Evolutionary conservation across 345 rosid genomes (phyloP).

Genomic region (Aquilaria malaccensis): DNA sequence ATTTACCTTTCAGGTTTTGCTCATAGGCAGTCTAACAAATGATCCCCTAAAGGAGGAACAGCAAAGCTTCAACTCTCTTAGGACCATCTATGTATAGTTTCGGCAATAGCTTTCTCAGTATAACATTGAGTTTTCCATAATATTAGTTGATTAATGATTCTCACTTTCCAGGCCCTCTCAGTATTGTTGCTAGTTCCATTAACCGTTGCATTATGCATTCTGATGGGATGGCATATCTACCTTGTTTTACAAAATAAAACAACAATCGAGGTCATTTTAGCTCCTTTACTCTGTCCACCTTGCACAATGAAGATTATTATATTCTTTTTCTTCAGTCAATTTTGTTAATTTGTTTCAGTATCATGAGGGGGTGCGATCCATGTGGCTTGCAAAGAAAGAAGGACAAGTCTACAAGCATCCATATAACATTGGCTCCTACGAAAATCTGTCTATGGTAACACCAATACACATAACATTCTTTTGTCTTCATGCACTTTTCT

Average conservation of each 20-base stretch:
- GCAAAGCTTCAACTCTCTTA: constrained; percentile 46
- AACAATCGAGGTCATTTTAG: constrained; percentile 63
- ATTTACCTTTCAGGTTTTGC: constrained; percentile 49
- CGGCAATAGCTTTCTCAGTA: neutral
- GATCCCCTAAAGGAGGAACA: constrained; percentile 57
- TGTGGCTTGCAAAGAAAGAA: constrained; percentile 94
- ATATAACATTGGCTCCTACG: constrained; percentile 64
- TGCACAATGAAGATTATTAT: neutral
- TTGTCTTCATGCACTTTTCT: too few species aligned
- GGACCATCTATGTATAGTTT: constrained; percentile 52
- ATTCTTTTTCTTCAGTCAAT: constrained; percentile 4
- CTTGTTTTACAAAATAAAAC: constrained; percentile 83
- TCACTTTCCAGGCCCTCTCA: constrained; percentile 52
- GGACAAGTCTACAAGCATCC: constrained; percentile 81
- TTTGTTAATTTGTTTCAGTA: constrained; percentile 36
- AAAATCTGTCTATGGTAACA: constrained; percentile 60
- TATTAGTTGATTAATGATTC: constrained; percentile 9
- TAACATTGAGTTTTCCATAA: constrained; percentile 8
- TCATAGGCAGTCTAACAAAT: constrained; percentile 71
- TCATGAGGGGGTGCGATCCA: constrained; percentile 90
- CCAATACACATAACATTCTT: too few species aligned
- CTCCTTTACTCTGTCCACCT: neutral
- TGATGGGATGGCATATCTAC: constrained; percentile 84
- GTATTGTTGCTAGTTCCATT: constrained; percentile 65
- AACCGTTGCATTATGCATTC: constrained; percentile 54